Conservation (phyloP, 495 filamentous ascomycete species). For the Peziza echinospora region DNA sequence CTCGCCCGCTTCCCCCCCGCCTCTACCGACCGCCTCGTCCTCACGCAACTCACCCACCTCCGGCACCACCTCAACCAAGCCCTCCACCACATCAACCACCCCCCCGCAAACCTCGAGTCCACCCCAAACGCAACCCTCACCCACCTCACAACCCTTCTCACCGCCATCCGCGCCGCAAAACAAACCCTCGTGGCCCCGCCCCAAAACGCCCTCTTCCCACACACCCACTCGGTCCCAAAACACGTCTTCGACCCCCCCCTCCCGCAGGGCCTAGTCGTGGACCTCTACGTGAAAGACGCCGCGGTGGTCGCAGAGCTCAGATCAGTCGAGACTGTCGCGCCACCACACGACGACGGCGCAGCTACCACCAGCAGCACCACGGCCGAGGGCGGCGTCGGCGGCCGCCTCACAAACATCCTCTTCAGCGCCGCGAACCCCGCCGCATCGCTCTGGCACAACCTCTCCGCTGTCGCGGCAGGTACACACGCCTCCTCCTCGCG, state of each 20-base stretch:
- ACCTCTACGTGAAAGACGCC: constrained; percentile 56
- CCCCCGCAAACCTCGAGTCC: constrained; percentile 39
- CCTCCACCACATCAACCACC: constrained; percentile 58
- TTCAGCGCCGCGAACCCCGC: neutral
- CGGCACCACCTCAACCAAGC: constrained; percentile 52
- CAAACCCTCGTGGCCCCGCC: constrained; percentile 36
- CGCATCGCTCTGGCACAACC: constrained; percentile 9
- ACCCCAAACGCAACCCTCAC: constrained; percentile 41
- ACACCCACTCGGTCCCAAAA: neutral
- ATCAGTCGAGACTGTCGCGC: constrained; percentile 38
- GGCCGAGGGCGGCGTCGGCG: neutral
- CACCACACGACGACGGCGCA: neutral
- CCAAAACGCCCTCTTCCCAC: constrained; percentile 6
- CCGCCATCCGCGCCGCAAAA: constrained; percentile 46
- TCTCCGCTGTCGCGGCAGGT: constrained; percentile 11
- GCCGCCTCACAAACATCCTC: neutral
- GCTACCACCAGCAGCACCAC: constrained; percentile 5
- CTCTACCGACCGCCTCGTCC: constrained; percentile 23
- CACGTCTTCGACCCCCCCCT: constrained; percentile 33
- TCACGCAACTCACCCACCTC: constrained; percentile 48
- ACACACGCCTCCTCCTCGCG: too few species aligned
- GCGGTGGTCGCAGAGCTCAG: constrained; percentile 58
- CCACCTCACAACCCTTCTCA: constrained; percentile 54
- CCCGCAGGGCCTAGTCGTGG: constrained; percentile 42
- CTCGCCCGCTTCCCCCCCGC: constrained; percentile 28